Evolutionary conservation across 225 moss, liverwort and hornwort genomes (phyloP).

Genomic region (Sphagnum contortum): DNA sequence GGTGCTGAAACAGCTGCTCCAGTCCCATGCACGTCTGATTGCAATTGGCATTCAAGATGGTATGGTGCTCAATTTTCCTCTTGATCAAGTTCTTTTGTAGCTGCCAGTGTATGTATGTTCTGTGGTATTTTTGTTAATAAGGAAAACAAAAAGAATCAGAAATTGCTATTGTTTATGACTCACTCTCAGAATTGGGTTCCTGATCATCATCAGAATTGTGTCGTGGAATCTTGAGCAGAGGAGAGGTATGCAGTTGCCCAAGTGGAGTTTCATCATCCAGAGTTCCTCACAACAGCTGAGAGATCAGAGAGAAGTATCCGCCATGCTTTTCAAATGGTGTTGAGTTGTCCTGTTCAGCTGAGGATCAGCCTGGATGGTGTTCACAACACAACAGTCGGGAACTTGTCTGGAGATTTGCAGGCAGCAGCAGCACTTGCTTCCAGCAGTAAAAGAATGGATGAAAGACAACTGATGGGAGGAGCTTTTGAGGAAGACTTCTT

Average conservation of each 20-base stretch:
- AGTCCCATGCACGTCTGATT: constrained; percentile 59
- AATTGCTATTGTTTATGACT: too few relatives aligned
- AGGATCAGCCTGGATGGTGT: constrained; percentile 49
- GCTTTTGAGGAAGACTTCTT: too few relatives aligned
- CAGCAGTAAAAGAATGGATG: too few relatives aligned
- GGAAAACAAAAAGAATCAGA: too few relatives aligned
- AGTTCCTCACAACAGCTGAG: constrained; percentile 74
- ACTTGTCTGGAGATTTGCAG: background rate
- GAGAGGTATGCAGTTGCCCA: constrained; percentile 64
- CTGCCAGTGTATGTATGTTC: too few relatives aligned
- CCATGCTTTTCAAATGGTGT: constrained; percentile 71
- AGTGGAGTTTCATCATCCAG: constrained; percentile 67
- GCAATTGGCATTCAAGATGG: constrained; percentile 32
- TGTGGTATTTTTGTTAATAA: too few relatives aligned
- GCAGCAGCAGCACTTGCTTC: too few relatives aligned
- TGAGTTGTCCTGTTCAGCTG: constrained; percentile 75
- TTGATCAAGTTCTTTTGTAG: background rate
- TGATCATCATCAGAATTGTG: background rate
- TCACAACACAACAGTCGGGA: constrained; percentile 3
- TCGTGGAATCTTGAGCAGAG: constrained; percentile 9
- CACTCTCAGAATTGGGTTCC: background rate
- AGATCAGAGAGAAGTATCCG: constrained; percentile 80
- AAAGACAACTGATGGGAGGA: too few relatives aligned
- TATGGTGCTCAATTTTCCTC: background rate
- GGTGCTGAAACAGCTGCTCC: constrained; percentile 56